Evolutionary conservation across 2,329 filamentous ascomycete genomes (phyloP), one percentile per base, ranked within the genome.

Genomic region (Paraphoma chrysanthemicola): DNA sequence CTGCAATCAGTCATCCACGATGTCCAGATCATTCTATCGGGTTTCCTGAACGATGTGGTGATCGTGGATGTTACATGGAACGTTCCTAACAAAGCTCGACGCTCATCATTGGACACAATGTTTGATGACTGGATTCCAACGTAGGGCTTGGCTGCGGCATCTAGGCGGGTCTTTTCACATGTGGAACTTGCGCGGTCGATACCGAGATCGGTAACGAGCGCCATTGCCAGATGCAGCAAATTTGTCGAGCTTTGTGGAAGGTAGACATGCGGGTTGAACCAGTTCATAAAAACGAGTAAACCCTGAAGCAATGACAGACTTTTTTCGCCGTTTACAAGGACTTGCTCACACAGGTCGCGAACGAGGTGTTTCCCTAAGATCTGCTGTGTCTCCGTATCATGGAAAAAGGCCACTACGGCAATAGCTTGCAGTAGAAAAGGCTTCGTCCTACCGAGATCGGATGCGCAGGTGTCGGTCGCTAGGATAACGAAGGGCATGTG

Each of bases 201-300:
- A 4, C 48, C 42, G 4, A 60, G 51, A 14, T 60, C 54, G 0
- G 50, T 44, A 3, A 38, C 38, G 43, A 60, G 54, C 7, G 58
- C 39, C 58, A 60, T 60, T 18, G 54, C 47, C 23, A 60, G 45
- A 31, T 60, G 58, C 3, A 60, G 48, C 11, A 60, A 38, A n/a
- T 17, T 44, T 2, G 41, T 53, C 30, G 50, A 51, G 38, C 47
- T 60, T 28, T 48, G 18, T 1, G 51, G 43, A 5, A 29, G 29
- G 48, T 54, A 57, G 2, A 53, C 30, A 30, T 60, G 58, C 10
- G 51, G 54, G 11, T 55, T 60, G 38, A 52, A 57, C 52, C 58
- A 57, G 12, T 45, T 47, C 10, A 43, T 39, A 29, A 60, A 38
- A 29, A 60, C 31, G 18, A 60, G 51, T 16, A 57, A 36, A 11